Evolutionary conservation across 768 basidiomycete species (phyloP), one percentile per base, ranked within the genome.

Genomic region (Chalciporus sphaerocephalus): DNA sequence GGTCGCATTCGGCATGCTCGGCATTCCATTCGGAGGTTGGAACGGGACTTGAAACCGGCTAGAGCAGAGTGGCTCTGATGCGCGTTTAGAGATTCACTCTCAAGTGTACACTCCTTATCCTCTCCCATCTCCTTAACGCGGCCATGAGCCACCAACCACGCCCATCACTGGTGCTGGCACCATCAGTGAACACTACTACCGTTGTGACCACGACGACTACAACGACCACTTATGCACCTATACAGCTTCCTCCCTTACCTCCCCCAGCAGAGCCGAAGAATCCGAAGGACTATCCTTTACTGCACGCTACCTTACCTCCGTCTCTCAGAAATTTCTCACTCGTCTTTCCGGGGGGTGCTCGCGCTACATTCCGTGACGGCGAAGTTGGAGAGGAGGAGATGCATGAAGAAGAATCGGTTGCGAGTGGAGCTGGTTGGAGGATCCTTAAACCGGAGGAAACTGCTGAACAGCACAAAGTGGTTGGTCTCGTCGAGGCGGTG

Each of bases 171-270:
- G 74, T 80, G 53, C 78, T 92, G 30, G 82, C 84, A 56, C 89
- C 89, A 30, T 87, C 89, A 17, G 83, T 90, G 44, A 89, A 84
- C 57, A 91, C 88, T 4, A 92, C 87, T 27, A 89, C 80, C 43
- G 87, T 92, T 57, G 85, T 89, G 56, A 92, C 90, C 39, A 92
- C 87, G n/a, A 92, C 91, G 2, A 90, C 87, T 0, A 92, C 91
- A 2, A 92, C 90, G 1, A 92, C 91, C 2, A 81, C 85, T 10
- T 91, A 92, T 69, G 85, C 90, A 44, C 90, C 90, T n/a, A 90
- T 92, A 51, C 84, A 80, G 30, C 64, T 92, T 2, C 90, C 90
- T 2, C 68, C 83, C 7, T 67, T 92, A 2, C 87, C 89, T 8
- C 69, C 81, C 3, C 87, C 86, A 3, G 66, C 76, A 1, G 75